Evolutionary conservation across 106 monocot genomes (phyloP), one percentile per base, ranked within the genome.

Genomic region (Allium cepa): DNA sequence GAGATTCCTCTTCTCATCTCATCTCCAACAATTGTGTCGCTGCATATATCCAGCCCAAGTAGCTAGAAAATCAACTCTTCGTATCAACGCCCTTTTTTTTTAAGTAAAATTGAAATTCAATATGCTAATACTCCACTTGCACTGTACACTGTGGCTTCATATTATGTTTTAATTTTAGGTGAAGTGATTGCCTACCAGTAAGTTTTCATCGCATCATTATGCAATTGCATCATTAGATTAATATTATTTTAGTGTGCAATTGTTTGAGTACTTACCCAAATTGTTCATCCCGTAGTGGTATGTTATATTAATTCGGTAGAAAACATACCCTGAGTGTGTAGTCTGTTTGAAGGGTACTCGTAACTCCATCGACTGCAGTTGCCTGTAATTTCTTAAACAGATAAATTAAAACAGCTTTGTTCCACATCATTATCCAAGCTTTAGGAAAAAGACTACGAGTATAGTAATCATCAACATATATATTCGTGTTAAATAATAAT

Each of bases 1-100:
- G 84, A 85, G 18, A 85, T 85, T 16, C 84, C 84, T 59, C 80
- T 67, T 63, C 64, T 65, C 84, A 85, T 78, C 47, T 80, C 81
- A 46, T 85, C 80, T 17, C 84, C 84, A 3, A 85, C 84, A 47
- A 85, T 78, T 0, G 77, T 78, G 57, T 85, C 80, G 12, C 74
- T 78, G 45, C 84, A 85, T 6, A 70, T 78, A 28, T 85, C 84
- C 80, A 85, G 49, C 55, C 84, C 84, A 18, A 85, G 74, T 78
- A 85, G 74, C 84, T 85, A 22, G 22, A 22, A 22, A 22, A 22
- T 22, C 22, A 1, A 22, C 22, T 22, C 22, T 22, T 22, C 22
- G 1, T 22, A 22, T 22, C 22, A 22, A 22, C 22, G 22, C 22
- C 22, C 1, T 22, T 22, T 22, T 22, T 22, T 22, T 22, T 0